These are phyloP conservation scores for Xylaria longipes DNA, from an alignment of 495 filamentous ascomycete species.

Conservation along the genomic window DNA sequence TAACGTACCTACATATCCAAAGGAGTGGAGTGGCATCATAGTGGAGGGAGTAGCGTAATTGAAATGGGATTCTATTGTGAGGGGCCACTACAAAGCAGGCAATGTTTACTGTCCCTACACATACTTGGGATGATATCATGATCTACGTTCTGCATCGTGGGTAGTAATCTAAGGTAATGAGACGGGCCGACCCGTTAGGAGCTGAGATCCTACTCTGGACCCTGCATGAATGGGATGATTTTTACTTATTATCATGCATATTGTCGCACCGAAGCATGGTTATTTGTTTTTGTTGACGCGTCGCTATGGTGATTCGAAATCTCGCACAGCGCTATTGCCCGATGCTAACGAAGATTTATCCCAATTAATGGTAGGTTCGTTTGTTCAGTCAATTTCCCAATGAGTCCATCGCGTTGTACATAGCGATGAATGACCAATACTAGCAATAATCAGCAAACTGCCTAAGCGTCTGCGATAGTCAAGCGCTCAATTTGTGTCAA, in stretches of 20 bases:
- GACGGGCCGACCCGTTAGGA: background rate
- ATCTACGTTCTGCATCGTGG: background rate
- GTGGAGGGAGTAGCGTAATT: background rate
- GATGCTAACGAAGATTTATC: background rate
- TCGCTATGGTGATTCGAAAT: background rate
- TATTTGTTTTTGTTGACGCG: background rate
- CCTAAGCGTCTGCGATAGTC: background rate
- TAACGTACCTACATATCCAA: background rate
- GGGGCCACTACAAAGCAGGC: background rate
- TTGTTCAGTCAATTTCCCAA: background rate
- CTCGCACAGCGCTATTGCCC: background rate
- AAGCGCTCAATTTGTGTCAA: background rate
- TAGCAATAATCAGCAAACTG: background rate
- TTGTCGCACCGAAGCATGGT: background rate
- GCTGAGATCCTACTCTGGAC: background rate
- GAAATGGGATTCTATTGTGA: background rate
- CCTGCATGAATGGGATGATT: background rate
- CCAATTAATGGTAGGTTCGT: background rate
- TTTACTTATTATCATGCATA: background rate
- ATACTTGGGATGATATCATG: background rate
- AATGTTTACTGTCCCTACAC: background rate
- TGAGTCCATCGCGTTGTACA: background rate
- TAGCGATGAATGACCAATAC: background rate
- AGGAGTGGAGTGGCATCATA: background rate
- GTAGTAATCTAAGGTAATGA: background rate